Evolutionary conservation across 768 basidiomycete species (phyloP).

Genomic region (Amanita thiersii): DNA sequence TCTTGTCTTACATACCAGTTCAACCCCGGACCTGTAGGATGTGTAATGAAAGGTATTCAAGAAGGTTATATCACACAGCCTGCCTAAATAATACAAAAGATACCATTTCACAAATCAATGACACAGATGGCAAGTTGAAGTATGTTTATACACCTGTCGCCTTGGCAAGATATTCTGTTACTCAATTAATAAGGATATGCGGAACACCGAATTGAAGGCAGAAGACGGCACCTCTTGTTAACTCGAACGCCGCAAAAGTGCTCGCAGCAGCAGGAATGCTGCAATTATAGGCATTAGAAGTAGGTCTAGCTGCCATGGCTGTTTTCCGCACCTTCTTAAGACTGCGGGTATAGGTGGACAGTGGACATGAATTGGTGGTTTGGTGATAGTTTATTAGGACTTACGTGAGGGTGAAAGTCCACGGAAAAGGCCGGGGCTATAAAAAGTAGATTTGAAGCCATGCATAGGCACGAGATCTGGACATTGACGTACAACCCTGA

Average conservation of each 20-base stretch:
- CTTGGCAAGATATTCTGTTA: constrained; percentile 4
- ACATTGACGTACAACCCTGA: constrained; percentile 55
- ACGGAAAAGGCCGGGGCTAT: constrained; percentile 57
- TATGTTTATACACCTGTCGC: constrained; percentile 6
- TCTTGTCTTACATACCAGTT: no score
- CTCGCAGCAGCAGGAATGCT: constrained; percentile 89
- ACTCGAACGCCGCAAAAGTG: constrained; percentile 85
- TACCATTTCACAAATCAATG: no score
- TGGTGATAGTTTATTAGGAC: constrained; percentile 18
- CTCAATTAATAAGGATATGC: neutral
- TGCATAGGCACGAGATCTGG: neutral
- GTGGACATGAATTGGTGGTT: neutral
- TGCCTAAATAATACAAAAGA: no score
- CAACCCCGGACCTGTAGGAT: no score
- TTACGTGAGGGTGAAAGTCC: constrained; percentile 72
- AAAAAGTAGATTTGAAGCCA: neutral
- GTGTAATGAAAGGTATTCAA: no score
- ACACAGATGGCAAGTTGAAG: no score
- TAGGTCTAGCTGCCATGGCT: neutral
- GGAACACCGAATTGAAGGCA: neutral
- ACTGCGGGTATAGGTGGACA: constrained; percentile 30
- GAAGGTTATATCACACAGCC: no score
- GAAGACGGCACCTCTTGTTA: constrained; percentile 56
- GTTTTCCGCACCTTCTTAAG: constrained; percentile 43
- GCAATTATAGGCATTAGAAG: neutral